Conservation (phyloP, 1,284 basidiomycete genomes). For the Sporisorium iseilematis-ciliati region DNA sequence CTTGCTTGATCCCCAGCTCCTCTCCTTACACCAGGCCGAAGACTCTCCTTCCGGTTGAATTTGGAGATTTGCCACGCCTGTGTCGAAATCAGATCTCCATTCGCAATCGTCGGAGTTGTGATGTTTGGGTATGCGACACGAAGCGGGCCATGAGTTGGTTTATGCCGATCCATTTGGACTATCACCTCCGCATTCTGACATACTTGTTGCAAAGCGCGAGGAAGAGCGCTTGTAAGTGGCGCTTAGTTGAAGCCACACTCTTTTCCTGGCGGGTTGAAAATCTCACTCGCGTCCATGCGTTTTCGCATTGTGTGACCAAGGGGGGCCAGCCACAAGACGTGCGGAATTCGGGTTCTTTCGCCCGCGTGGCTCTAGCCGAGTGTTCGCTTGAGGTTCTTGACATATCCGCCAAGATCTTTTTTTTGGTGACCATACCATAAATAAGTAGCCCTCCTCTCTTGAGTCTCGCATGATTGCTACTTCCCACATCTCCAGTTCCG, state of each 20-base stretch:
- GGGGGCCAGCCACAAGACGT: too few relatives aligned
- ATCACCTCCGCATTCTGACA: slow-evolving; percentile 5
- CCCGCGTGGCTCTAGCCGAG: slow-evolving; percentile 10
- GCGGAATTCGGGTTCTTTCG: neutral
- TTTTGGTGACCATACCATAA: slow-evolving; percentile 6
- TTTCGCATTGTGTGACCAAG: neutral
- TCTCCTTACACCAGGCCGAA: too few relatives aligned
- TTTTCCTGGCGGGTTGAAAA: neutral
- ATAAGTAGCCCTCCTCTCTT: slow-evolving; percentile 1
- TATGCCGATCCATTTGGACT: neutral
- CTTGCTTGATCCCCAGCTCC: neutral
- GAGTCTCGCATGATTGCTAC: neutral
- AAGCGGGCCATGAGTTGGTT: neutral
- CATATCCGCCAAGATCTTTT: neutral
- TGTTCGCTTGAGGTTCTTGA: slow-evolving; percentile 2
- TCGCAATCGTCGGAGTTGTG: neutral
- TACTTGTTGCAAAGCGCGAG: neutral
- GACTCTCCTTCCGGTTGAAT: too few relatives aligned
- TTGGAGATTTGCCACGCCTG: neutral
- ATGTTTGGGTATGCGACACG: neutral
- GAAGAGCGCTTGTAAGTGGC: neutral
- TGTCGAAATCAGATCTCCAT: neutral
- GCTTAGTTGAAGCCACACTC: slow-evolving; percentile 6
- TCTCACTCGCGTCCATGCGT: neutral
- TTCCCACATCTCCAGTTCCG: neutral